Evolutionary conservation across 768 basidiomycete genomes (phyloP), one percentile per base, ranked within the genome.

Genomic region (Lactarius indigo): DNA sequence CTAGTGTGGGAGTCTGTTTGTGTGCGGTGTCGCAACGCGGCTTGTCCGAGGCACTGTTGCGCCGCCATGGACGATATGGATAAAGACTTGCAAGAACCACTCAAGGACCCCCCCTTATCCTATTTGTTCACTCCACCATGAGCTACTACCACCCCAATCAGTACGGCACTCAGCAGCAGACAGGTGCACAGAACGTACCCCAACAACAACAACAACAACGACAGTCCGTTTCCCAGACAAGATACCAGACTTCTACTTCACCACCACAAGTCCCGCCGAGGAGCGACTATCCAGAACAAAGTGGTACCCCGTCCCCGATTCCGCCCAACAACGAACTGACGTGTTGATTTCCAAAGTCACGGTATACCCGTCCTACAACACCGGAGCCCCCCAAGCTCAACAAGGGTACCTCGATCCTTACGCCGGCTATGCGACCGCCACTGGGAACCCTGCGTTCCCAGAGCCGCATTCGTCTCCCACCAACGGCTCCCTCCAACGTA

Each of bases 1-100:
- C n/a, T n/a, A n/a, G n/a, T n/a, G 57, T 59, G 44, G 64, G 64
- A 64, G 64, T 64, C 64, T 64, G 63, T 26, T 50, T 56, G 31
- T 56, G 31, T 12, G 10, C 35, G 12, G 12, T 12, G 23, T 57
- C 33, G 56, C 44, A 57, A 57, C 12, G 47, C 44, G 57, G 23
- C 28, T 30, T 23, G 28, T 52, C 35, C 37, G 57, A 59, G 9
- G 39, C 47, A 26, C 15, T 37, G 12, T 52, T 59, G 20, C 35
- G 50, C 47, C 64, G 47, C 63, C 57, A 15, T 52, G 26, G 15
- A 39, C 9, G 37, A 41, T 28, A 52, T 59, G 50, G 12, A 64
- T 64, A 64, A 54, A 59, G 28, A n/a, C 20, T 35, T 20, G 18
- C 41, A n/a, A 33, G 15, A 4, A 52, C 52, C 58, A 17, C 28